phyloP scores from a whole-genome alignment of 805 yeast genomes.

The Wickerhamiella allomyrinae region DNA sequence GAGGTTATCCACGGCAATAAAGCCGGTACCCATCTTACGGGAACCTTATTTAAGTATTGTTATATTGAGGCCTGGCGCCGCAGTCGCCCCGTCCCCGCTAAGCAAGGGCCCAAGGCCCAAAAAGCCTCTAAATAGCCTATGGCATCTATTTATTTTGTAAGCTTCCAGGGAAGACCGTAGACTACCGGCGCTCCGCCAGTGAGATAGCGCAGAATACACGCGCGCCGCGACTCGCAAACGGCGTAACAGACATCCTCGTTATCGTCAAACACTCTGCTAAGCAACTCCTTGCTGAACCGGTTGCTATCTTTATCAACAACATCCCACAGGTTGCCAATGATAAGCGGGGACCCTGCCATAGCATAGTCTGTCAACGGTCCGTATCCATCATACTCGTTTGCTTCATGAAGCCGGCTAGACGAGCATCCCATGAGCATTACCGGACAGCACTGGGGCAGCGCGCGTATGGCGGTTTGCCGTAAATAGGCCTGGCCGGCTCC shows the following conservation, averaged over 20 bases:
- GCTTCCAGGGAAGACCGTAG: conserved; percentile 72
- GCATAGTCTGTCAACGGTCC: conserved; percentile 71
- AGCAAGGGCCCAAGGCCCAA: not conserved
- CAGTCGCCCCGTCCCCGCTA: not conserved
- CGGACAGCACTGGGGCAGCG: conserved; percentile 26
- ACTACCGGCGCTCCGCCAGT: conserved; percentile 91
- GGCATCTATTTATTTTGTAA: not conserved
- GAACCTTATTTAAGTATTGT: not conserved
- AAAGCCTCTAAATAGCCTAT: not conserved
- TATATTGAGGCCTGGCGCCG: not conserved
- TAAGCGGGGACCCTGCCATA: conserved; percentile 67
- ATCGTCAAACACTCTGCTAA: conserved; percentile 27
- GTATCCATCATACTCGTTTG: conserved; percentile 47
- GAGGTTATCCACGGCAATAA: not conserved
- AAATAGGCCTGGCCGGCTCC: conserved; percentile 91
- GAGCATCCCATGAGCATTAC: conserved; percentile 74
- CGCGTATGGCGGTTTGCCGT: conserved; percentile 38
- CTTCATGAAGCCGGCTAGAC: conserved; percentile 32
- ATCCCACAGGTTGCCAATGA: conserved; percentile 85
- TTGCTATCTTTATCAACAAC: conserved; percentile 95
- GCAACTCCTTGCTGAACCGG: conserved; percentile 46
- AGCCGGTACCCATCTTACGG: not conserved
- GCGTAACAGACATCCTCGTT: conserved; percentile 30
- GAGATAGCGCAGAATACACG: conserved; percentile 54
- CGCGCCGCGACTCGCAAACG: conserved; percentile 44